Evolutionary conservation across 345 rosid genomes (phyloP).

Genomic region (Crucihimalaya himalaica): DNA sequence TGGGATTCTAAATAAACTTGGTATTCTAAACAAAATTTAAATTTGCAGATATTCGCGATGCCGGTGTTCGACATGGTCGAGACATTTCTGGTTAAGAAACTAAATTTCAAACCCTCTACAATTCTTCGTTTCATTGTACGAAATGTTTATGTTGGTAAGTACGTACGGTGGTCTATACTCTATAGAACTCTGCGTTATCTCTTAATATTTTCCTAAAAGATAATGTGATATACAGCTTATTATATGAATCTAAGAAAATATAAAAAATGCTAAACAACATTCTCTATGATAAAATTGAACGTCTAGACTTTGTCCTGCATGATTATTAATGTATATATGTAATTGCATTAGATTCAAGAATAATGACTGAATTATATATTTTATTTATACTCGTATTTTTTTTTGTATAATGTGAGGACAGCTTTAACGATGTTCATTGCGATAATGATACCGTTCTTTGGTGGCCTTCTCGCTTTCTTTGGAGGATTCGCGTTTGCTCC

Average conservation of each 20-base stretch:
- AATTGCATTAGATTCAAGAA: neutral
- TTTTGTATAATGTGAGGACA: constrained; percentile 24
- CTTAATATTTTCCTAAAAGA: neutral
- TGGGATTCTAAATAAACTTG: too few relatives aligned
- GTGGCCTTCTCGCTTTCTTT: constrained; percentile 72
- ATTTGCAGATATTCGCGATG: constrained; percentile 55
- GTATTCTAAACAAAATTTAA: neutral
- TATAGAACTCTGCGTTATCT: neutral
- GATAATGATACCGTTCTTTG: constrained; percentile 73
- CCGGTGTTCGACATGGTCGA: constrained; percentile 74
- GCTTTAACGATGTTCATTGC: constrained; percentile 68
- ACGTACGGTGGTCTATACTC: neutral
- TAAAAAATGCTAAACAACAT: neutral
- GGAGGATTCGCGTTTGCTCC: constrained; percentile 89
- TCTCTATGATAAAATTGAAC: neutral
- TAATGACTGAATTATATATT: neutral
- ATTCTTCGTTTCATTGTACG: constrained; percentile 57
- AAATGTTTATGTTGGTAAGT: constrained; percentile 60
- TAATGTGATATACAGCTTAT: neutral
- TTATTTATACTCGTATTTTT: neutral
- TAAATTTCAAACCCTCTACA: constrained; percentile 52
- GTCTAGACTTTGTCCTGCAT: neutral
- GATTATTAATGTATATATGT: neutral
- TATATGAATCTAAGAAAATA: neutral
- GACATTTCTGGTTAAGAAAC: constrained; percentile 46